Evolutionary conservation across 1,139 yeast species (phyloP), one percentile per base, ranked within the genome.

Genomic region (Kodamaea suecica): DNA sequence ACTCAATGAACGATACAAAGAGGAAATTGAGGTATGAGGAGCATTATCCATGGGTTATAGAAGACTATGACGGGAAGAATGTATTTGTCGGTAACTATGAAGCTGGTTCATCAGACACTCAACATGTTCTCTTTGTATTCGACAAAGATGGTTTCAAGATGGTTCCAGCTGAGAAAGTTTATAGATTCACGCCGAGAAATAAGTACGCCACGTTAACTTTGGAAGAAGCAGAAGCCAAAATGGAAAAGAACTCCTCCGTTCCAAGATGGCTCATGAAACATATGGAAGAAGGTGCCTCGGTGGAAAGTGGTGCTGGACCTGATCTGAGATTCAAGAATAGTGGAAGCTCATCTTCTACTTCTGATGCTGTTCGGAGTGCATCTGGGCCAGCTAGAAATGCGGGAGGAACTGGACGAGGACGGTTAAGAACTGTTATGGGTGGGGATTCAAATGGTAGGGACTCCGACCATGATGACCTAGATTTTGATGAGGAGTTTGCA

Each of bases 191-290:
- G 0, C 96, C 95, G 17, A 74, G 97, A 62, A 90, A 87, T 58
- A 85, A 83, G 57, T 92, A 86, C 56, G 95, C 96, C 5, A 90
- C 98, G 0, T 74, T 92, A 57, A 86, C 97, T 0, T 70, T 88
- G 38, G 98, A 92, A 52, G 98, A 92, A 61, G 98, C 97, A 0
- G 98, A 92, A 63, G 92, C 87, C 23, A 78, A 87, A 50, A 86
- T 90, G 95, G 94, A 85, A 49, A 83, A 84, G 55, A 78, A 77
- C 41, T 73, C 79, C 8, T 73, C 80, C 20, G 86, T 87, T 11
- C 95, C 96, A 32, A 77, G 98, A 58, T 92, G 98, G 98, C 70
- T 92, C 45, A 92, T 92, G 98, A 84, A 79, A 56, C 94, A 86
- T 53, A 74, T 87, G 75, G 82, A 78, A 44, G 84, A 83, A 37